Evolutionary conservation across 495 filamentous ascomycete genomes (phyloP), one percentile per base, ranked within the genome.

Genomic region (Bryoglossum gracile): DNA sequence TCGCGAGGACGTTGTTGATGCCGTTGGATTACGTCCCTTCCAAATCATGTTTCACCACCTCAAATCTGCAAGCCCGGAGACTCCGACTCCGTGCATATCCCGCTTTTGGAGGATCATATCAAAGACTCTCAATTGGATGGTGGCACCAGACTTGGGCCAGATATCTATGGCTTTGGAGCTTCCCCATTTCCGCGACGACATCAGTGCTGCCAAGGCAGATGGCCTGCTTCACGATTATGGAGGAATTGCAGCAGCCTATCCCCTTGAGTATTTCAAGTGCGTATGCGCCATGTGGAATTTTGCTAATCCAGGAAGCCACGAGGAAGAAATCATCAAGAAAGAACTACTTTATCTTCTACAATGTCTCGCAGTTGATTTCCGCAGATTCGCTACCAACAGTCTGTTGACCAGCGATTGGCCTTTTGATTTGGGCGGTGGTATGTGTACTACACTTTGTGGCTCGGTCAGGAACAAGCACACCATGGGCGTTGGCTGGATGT

Each of bases 1-100:
- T 4, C 59, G 65, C 39, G 72, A 76, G 43, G 71, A 67, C 13
- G 63, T 63, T 17, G 53, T 70, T 14, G 65, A 69, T 32, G 50
- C 53, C 1, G 55, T 67, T 4, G 64, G 64, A 44, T 60, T 68
- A 22, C 65, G 59, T 36, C 60, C 64, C n/a, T 59, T 62, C 21
- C 39, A 50, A 5, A 46, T 58, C 3, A 52, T 64, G 28, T 61
- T 56, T 30, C 42, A 51, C 23, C 45, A 54, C 28, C 36, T 19
- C 8, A 4, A 13, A 4, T 48, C 26, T 4, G 44, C 39, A 11
- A 48, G 41, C 10, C 35, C n/a, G n/a, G n/a, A n/a, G n/a, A n/a
- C n/a, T n/a, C n/a, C n/a, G n/a, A n/a, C n/a, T n/a, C n/a, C n/a
- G n/a, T n/a, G n/a, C n/a, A n/a, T n/a, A n/a, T n/a, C n/a, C n/a